A percentile compares a stretch with the other conserved stretches of the same genome.
These are phyloP conservation scores for Colletotrichum sp. DNA, from an alignment of 2,329 filamentous ascomycete species.

Conservation along the genomic window DNA sequence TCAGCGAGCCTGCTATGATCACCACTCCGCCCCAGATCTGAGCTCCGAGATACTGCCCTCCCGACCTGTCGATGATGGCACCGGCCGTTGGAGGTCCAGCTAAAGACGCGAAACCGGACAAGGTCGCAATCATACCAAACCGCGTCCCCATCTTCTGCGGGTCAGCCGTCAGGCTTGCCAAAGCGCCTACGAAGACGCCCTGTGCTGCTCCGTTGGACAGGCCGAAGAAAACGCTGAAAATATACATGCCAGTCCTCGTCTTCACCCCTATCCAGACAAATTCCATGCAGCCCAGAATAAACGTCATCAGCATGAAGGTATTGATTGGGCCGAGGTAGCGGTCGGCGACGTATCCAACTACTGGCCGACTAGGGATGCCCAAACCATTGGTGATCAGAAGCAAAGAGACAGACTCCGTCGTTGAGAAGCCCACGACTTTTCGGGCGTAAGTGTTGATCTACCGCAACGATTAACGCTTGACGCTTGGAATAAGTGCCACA, in stretches of 20 bases:
- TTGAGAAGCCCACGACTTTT: slow-evolving; percentile 48
- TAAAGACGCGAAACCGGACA: slow-evolving; percentile 45
- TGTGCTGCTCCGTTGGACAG: slow-evolving; percentile 47
- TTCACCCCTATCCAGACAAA: slow-evolving; percentile 61
- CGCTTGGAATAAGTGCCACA: slow-evolving; percentile 30
- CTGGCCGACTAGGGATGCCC: slow-evolving; percentile 58
- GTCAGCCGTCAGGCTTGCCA: slow-evolving; percentile 47
- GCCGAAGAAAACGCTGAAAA: slow-evolving; percentile 49
- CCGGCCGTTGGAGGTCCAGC: slow-evolving; percentile 50
- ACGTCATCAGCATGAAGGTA: slow-evolving; percentile 52
- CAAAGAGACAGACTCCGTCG: slow-evolving; percentile 55
- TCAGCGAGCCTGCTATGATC: slow-evolving; percentile 36
- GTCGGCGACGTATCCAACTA: slow-evolving; percentile 60
- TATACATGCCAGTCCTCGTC: slow-evolving; percentile 42
- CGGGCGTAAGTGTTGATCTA: slow-evolving; percentile 51
- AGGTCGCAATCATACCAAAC: slow-evolving; percentile 50
- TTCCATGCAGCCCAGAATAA: slow-evolving; percentile 50
- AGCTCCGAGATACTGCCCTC: slow-evolving; percentile 45
- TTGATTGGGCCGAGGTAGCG: slow-evolving; percentile 58
- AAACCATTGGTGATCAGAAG: slow-evolving; percentile 63
- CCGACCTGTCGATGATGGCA: slow-evolving; percentile 46
- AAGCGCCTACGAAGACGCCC: slow-evolving; percentile 43
- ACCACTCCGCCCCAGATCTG: slow-evolving; percentile 52
- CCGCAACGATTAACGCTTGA: slow-evolving; percentile 43
- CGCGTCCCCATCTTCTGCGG: slow-evolving; percentile 48